These are phyloP conservation scores for Pseudonitzschia pungens DNA, from an alignment of 108 stramenopile species.

Conservation along the genomic window DNA sequence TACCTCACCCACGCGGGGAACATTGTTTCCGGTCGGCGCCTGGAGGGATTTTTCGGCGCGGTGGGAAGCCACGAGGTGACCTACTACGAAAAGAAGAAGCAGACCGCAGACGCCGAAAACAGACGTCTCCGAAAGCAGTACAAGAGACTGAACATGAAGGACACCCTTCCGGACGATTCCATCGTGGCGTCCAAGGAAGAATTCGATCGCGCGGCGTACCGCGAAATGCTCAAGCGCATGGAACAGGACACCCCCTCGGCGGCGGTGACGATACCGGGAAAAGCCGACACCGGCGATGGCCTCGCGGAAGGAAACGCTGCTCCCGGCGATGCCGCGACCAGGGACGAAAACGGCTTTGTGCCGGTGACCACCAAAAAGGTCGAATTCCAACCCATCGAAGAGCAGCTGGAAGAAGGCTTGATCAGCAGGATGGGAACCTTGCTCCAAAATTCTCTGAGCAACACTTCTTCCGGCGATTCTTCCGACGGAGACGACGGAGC, in stretches of 20 bases:
- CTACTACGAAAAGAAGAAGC: conserved; percentile 74
- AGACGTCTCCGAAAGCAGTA: conserved; percentile 57
- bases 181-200: conserved; percentile 69
- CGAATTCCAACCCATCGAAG: conserved; percentile 24
- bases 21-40: conserved; percentile 62
- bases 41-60: conserved; percentile 68
- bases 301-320: neutral
- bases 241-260: neutral
- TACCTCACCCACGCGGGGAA: conserved; percentile 92
- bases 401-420: conserved; percentile 44
- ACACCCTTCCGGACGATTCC: conserved; percentile 62
- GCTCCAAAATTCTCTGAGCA: conserved; percentile 42
- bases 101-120: conserved; percentile 37
- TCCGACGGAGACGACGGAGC: conserved; percentile 22
- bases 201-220: conserved; percentile 56
- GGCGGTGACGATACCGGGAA: neutral
- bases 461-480: neutral
- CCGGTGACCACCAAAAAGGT: conserved; percentile 43
- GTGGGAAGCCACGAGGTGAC: conserved; percentile 74
- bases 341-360: conserved; percentile 23
- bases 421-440: conserved; percentile 45
- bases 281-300: neutral
- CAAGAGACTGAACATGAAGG: conserved; percentile 47
- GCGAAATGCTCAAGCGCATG: conserved; percentile 52
- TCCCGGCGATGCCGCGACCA: neutral